These are phyloP conservation scores for Castanea mollissima DNA, from an alignment of 306 rosid species.

Conservation along the genomic window DNA sequence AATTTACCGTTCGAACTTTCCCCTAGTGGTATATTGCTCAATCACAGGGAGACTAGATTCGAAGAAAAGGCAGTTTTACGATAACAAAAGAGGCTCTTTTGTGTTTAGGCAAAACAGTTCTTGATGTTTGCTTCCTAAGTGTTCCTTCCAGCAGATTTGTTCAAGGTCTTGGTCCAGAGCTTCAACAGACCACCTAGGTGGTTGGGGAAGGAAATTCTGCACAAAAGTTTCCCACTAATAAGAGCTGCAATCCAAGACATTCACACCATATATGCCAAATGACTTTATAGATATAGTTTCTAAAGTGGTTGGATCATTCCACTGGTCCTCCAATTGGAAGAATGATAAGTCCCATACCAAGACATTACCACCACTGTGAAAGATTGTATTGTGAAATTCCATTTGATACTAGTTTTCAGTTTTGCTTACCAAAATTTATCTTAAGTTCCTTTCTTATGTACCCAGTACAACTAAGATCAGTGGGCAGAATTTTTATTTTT, in stretches of 20 bases:
- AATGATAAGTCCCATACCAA: neutral
- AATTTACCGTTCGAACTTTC: slow-evolving; percentile 78
- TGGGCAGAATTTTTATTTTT: neutral
- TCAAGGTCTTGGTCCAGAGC: too few relatives aligned
- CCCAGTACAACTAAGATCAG: neutral
- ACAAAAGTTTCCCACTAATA: slow-evolving; percentile 8
- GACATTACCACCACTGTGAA: neutral
- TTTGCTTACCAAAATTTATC: neutral
- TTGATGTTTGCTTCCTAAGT: too few relatives aligned
- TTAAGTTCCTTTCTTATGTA: neutral
- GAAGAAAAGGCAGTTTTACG: slow-evolving; percentile 39
- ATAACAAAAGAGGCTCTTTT: too few relatives aligned
- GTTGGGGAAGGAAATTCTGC: slow-evolving; percentile 1
- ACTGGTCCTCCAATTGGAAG: neutral
- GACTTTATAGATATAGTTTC: neutral
- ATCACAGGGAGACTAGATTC: slow-evolving; percentile 90
- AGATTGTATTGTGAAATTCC: neutral
- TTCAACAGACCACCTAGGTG: neutral
- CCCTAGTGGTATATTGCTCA: slow-evolving; percentile 63
- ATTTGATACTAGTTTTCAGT: neutral
- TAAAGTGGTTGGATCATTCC: slow-evolving; percentile 4
- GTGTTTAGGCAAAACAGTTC: too few relatives aligned
- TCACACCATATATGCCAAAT: neutral
- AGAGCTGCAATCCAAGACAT: slow-evolving; percentile 2
- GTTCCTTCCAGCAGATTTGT: too few relatives aligned